Evolutionary conservation across 2,329 filamentous ascomycete genomes (phyloP), one percentile per base, ranked within the genome.

Genomic region (Fusarium dlaminii): DNA sequence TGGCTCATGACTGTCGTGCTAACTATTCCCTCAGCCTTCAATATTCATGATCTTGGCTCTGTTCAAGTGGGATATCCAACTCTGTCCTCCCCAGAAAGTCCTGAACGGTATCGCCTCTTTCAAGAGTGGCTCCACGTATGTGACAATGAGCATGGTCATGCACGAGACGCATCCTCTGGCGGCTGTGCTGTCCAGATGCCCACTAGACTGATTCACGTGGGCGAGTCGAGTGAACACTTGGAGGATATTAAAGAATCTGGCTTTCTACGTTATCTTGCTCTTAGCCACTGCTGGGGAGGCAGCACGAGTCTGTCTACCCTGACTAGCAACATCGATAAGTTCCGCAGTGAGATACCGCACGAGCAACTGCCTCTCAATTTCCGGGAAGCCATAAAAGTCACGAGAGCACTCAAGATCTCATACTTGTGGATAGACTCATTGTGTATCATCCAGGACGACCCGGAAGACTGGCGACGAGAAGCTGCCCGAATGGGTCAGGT

Each of bases 201-300:
- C 27, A 56, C 20, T 9, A 43, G 52, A n/a, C 20, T 56, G 3
- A 32, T 56, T 29, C 29, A 20, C 8, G 52, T 56, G 20, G 52
- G 27, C 0, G 36, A 32, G 29, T 43, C 37, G 4, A 30, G 22
- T 6, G 37, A 43, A 5, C 8, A 14, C 8, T 43, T 56, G 22
- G 12, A 20, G 1, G 37, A 56, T 3, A 32, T 20, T 3, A 18
- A 32, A 24, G 37, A 24, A 5, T 20, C 52, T 40, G 11, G 37
- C 22, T 32, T 15, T 7, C 37, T 30, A 30, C 27, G 20, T 32
- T 68, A 66, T 42, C 4, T 60, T 32, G 61, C 66, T 5, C 24
- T 66, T 3, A 66, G 61, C 22, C 68, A 70, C 30, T 68, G 65
- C 29, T 68, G 65, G 68, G 68, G 68, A 10, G 45, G 67, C 7